Evolutionary conservation across 441 rosid genomes (phyloP), one percentile per base, ranked within the genome.

Genomic region (Corymbia calophylla): DNA sequence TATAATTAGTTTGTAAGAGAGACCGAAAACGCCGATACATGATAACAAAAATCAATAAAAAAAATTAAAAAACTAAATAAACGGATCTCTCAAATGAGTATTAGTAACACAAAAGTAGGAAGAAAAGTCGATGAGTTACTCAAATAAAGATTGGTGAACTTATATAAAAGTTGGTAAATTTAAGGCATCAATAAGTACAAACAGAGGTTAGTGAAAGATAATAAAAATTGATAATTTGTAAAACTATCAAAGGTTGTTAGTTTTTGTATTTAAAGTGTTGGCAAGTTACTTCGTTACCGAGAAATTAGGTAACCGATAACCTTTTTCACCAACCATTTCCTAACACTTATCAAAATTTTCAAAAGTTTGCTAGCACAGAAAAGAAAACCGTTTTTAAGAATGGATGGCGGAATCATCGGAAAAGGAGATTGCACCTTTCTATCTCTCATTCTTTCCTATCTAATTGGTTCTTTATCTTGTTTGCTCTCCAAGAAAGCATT

Each of bases 241-340:
- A 56, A 58, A 58, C 13, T 58, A 0, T 58, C 9, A 58, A 58
- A 58, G 10, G 25, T 58, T 58, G 62, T 58, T 25, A 5, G 62
- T 58, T 23, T 23, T 56, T 58, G 4, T 58, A 58, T 56, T 21
- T 58, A 9, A 58, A 23, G 62, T 9, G 62, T 58, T 58, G 25
- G 62, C 25, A 58, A 58, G 62, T 58, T 58, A 58, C n/a, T 9
- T 1, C 0, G 0, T 21, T 56, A 56, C 13, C 6, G 0, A 56
- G 62, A 56, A 56, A 56, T 56, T 29, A 23, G 25, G 62, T 56
- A 27, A 3, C 62, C 29, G 25, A 56, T 56, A 56, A 56, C 62
- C 0, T 4, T 23, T 58, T 58, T 23, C 5, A 58, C 62, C 62
- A 58, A 25, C 6, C 62, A 58, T 58, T 23, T 23, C 14, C 62